Evolutionary conservation across 768 basidiomycete genomes (phyloP).

Genomic region (Royoungia palumana): DNA sequence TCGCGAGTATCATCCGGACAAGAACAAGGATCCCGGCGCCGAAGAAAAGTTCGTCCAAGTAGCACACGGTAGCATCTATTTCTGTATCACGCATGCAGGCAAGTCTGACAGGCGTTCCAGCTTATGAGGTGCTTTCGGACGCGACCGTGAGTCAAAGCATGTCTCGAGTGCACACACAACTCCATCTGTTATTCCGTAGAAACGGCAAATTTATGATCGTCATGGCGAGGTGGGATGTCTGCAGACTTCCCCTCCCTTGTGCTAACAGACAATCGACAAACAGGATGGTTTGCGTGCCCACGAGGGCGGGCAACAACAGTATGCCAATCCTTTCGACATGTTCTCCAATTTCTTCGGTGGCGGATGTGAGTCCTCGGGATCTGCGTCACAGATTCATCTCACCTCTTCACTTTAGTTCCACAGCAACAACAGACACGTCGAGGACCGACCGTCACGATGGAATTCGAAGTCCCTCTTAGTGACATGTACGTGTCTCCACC

Average conservation of each 20-base stretch:
- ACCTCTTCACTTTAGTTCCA: slow-evolving; percentile 13
- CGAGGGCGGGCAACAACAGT: slow-evolving; percentile 74
- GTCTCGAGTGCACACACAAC: background rate
- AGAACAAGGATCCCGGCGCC: slow-evolving; percentile 82
- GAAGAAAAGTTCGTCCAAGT: slow-evolving; percentile 89
- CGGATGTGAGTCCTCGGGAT: slow-evolving; percentile 51
- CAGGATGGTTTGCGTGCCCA: slow-evolving; percentile 91
- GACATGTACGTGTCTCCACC: slow-evolving; percentile 58
- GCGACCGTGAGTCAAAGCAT: slow-evolving; percentile 48
- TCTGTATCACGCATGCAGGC: background rate
- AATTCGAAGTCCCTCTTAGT: slow-evolving; percentile 83
- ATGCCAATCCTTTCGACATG: slow-evolving; percentile 89
- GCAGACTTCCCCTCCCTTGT: background rate
- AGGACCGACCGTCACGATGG: slow-evolving; percentile 72
- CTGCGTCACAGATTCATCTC: background rate
- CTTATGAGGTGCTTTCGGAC: slow-evolving; percentile 95
- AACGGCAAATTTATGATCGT: slow-evolving; percentile 90
- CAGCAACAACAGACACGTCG: slow-evolving; percentile 61
- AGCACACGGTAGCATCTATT: slow-evolving; percentile 63
- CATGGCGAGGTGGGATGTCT: slow-evolving; percentile 70
- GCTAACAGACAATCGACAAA: slow-evolving; percentile 8
- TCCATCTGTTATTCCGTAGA: slow-evolving; percentile 42
- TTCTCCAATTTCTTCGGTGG: slow-evolving; percentile 92
- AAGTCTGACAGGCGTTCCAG: slow-evolving; percentile 36
- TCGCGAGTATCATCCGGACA: slow-evolving; percentile 91